Conservation (phyloP, 371 early-diverging fungal species). For the Haplosporangium sp. region DNA sequence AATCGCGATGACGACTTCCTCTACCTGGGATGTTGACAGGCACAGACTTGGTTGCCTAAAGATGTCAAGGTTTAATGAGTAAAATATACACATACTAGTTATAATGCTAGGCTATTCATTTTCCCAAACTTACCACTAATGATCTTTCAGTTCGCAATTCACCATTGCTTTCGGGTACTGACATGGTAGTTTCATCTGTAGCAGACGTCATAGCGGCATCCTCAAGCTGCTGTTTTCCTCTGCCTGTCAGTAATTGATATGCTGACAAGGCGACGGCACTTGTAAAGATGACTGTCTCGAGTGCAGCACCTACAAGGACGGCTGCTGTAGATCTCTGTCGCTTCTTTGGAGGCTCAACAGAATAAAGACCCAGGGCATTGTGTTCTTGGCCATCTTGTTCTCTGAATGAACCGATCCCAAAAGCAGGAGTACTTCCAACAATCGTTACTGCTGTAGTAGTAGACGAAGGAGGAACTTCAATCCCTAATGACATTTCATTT, state of each 20-base stretch:
- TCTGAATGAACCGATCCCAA: constrained; percentile 30
- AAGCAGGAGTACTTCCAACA: constrained; percentile 37
- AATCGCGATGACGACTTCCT: constrained; percentile 17
- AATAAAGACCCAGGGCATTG: constrained; percentile 6
- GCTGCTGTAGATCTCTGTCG: constrained; percentile 38
- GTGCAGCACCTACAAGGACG: constrained; percentile 43
- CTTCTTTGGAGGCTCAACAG: constrained; percentile 45
- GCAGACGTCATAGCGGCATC: constrained; percentile 6
- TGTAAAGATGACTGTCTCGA: constrained; percentile 56
- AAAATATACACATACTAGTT: neutral
- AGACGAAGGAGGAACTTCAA: constrained; percentile 2
- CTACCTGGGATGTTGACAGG: constrained; percentile 40
- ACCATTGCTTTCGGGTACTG: neutral
- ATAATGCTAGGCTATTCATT: neutral
- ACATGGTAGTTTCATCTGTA: neutral
- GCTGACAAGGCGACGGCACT: constrained; percentile 54
- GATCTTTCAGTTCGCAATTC: constrained; percentile 10
- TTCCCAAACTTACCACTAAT: constrained; percentile 19
- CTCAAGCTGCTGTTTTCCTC: constrained; percentile 26
- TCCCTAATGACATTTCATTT: constrained; percentile 12
- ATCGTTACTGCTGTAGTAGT: constrained; percentile 38
- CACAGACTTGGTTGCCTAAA: constrained; percentile 31
- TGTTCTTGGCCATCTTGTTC: constrained; percentile 17
- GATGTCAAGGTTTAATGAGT: neutral
- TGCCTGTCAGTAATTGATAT: constrained; percentile 49